Evolutionary conservation across 1,284 basidiomycete genomes (phyloP).

Genomic region (Vanrija humicola): DNA sequence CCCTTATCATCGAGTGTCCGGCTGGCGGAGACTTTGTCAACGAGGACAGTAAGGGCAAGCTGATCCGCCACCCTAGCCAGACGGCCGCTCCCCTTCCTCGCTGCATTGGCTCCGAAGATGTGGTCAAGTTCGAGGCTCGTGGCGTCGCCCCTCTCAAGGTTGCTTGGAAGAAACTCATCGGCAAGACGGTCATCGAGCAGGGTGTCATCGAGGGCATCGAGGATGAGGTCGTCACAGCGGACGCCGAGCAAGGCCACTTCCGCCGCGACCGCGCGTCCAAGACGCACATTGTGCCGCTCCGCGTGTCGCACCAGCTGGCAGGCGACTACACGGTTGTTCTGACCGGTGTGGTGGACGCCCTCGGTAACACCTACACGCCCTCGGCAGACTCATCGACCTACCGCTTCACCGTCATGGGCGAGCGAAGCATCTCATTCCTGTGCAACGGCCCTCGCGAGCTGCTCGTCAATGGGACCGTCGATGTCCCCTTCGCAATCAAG

Average conservation of each 20-base stretch:
- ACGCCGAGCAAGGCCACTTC: conserved; percentile 23
- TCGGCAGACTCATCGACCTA: conserved; percentile 48
- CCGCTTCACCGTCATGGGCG: conserved; percentile 68
- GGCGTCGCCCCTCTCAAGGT: conserved; percentile 76
- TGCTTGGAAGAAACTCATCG: conserved; percentile 61
- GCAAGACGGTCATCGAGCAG: conserved; percentile 52
- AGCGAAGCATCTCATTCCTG: conserved; percentile 69
- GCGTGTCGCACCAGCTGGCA: conserved; percentile 33
- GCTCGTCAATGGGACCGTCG: conserved; percentile 53
- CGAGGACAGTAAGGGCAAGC: conserved; percentile 18
- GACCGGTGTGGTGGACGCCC: conserved; percentile 48
- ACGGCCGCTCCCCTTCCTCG: conserved; percentile 51
- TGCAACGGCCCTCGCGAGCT: conserved; percentile 69
- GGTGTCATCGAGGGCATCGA: conserved; percentile 82
- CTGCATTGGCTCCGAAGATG: conserved; percentile 67
- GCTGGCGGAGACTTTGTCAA: conserved; percentile 51
- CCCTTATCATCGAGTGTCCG: conserved; percentile 78
- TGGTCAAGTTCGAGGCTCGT: conserved; percentile 62
- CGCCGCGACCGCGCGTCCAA: conserved; percentile 32
- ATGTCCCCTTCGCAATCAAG: conserved; percentile 13
- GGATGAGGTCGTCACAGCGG: conserved; percentile 46
- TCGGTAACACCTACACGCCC: conserved; percentile 51
- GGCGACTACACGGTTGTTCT: conserved; percentile 50
- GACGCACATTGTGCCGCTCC: conserved; percentile 37
- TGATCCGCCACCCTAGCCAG: conserved; percentile 15